Base-by-base conservation (phyloP, 2,329 filamentous ascomycete genomes). In the Colletotrichum chlorophyti region DNA sequence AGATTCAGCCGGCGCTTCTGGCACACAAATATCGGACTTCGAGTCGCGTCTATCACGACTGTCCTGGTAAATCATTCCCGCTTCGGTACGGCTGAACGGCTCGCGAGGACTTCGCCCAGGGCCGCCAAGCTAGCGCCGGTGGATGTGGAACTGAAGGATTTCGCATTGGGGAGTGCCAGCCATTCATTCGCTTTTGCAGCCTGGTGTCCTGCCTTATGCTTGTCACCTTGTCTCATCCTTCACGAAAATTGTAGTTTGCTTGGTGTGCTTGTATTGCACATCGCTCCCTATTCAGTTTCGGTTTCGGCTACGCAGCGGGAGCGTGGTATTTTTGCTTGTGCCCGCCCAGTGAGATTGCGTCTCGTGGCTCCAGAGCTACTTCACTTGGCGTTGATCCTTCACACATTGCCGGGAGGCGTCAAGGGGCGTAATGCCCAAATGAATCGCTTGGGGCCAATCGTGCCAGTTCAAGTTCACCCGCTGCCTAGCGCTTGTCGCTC, bases 61-160 rank as follows among this genome's bases (percentile, higher is more conserved):
- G 31, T 21, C 23, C 7, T 23, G 49, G n/a, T 21, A 12, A 29
- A 54, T 59, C 50, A 12, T 48, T 54, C n/a, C 42, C 26, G 12
- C 10, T 37, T 48, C 12, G 3, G 37, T 41, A n/a, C 29, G 6
- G 19, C 3, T 26, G 23, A 17, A 23, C n/a, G 11, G 26, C 38
- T 15, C 19, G 10, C 26, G 23, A 12, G 31, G 48, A 53, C 53
- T 15, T 29, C 11, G 40, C 53, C 40, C 49, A 34, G 53, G 23
- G 11, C 21, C 41, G 35, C 54, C 50, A 48, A 47, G 41, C 12
- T 6, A 15, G 35, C n/a, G n/a, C 55, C 27, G 50, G 41, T n/a
- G 31, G 6, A 11, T 17, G 50, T 42, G 41, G 55, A 27, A 19
- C 54, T 37, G 49, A 43, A 59, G 55, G 55, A 59, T 59, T 53